Base-by-base conservation (phyloP, 2,329 filamentous ascomycete species). In the Hypoxylon sp. region DNA sequence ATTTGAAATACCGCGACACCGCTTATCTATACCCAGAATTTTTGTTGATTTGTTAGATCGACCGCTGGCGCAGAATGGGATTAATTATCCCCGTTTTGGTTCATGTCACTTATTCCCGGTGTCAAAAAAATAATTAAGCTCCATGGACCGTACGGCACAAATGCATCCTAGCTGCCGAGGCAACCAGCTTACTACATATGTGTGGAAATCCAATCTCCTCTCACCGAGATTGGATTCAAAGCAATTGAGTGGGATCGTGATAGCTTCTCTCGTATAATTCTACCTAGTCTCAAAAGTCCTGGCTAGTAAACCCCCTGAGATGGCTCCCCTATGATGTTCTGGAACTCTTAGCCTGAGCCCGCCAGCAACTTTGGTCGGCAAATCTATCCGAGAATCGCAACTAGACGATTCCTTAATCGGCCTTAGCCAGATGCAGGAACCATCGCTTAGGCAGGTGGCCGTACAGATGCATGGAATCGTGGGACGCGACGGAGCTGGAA, bases 381-480 rank as follows among this genome's bases (percentile, higher is more conserved):
- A 55, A 35, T 15, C 25, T 6, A 51, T 51, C 55, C 55, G 55
- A 58, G 32, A 48, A 37, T 54, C 23, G 21, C 12, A 25, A 37
- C 17, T 42, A 9, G 35, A 26, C 38, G 46, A 48, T 55, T 12
- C 40, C 46, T 29, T 23, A 35, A 51, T 43, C 2, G 21, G 46
- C 12, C 17, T 8, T 46, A 37, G 51, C 34, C 15, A 13, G 29
- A 40, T 40, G 42, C 26, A 32, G 27, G 23, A 25, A 8, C 2
- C 46, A 42, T 57, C 55, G 50, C 45, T 58, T 58, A 55, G 13
- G 34, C 46, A 34, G 16, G 23, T 35, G 25, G 17, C 34, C 29
- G 35, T 41, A 27, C n/a, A n/a, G n/a, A n/a, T n/a, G n/a, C n/a
- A n/a, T n/a, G n/a, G n/a, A n/a, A n/a, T n/a, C n/a, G n/a, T n/a